Evolutionary conservation across 306 rosid genomes (phyloP), one percentile per base, ranked within the genome.

Genomic region (Fagus crenata): DNA sequence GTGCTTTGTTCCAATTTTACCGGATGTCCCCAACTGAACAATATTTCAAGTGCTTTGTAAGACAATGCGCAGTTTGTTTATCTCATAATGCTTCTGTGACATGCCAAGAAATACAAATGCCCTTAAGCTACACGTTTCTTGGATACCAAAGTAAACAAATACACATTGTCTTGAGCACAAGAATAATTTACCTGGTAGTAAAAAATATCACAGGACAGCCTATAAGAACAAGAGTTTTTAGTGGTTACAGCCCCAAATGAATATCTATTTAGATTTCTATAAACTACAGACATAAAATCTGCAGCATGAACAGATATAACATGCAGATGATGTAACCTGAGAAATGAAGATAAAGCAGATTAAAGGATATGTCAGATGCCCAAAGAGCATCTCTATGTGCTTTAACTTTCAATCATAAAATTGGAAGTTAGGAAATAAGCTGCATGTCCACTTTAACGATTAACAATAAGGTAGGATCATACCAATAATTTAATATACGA

Each of bases 321-420:
- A 54, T 33, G 70, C 54, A 4, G 22, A 79, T 1, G 51, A 65
- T 53, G 40, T 72, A 49, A 69, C 59, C 75, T 53, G 33, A 31
- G 1, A 76, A 53, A 76, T 1, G 43, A 18, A 39, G 80, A 65
- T 12, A 76, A 35, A 67, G 55, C 17, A 31, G 43, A 39, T 17
- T 39, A 39, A 39, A 40, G 51, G 49, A 67, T 17, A 67, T n/a
- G 39, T 17, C 2, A 67, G 51, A 67, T 39, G 33, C 17, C 71
- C 14, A 67, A 33, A 61, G 49, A 39, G 51, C 6, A 67, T 39
- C 31, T 39, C 33, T 39, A 67, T 6, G 14, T 67, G 15, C 5
- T 67, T 37, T 4, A 39, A 67, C 13, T 7, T 65, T 17, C 41
- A 37, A 2, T 65, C 6, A 42, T 35, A 71, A 22, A 63, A 3